phyloP scores from a whole-genome alignment of 257 asterid species.

The Osmanthus fragrans region DNA sequence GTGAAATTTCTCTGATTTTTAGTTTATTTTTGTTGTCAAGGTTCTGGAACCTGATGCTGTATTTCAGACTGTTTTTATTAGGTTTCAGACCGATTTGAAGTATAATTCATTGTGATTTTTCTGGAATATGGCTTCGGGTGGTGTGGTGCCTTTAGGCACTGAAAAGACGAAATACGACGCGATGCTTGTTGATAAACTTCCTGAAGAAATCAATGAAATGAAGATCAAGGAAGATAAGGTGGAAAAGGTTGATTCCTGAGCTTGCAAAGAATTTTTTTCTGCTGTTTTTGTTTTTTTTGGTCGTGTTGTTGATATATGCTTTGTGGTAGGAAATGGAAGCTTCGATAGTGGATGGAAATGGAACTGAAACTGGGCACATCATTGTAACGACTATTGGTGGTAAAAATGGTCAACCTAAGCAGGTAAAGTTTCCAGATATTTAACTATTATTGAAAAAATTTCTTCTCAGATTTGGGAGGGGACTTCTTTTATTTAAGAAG shows the following conservation, averaged over 20 bases:
- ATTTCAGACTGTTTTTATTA: neutral
- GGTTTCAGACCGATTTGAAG: neutral
- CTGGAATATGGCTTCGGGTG: conserved; percentile 50
- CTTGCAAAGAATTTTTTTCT: neutral
- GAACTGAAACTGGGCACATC: conserved; percentile 92
- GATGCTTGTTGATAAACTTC: conserved; percentile 75
- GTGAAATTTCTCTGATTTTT: neutral
- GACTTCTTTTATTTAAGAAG: neutral
- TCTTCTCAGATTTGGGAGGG: neutral
- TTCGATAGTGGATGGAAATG: conserved; percentile 85
- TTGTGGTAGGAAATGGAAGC: conserved; percentile 79
- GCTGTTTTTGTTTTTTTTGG: neutral
- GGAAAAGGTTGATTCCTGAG: conserved; percentile 52
- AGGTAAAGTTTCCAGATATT: conserved; percentile 44
- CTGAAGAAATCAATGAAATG: conserved; percentile 74
- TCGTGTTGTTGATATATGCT: neutral
- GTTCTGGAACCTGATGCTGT: conserved; percentile 20
- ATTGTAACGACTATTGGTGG: conserved; percentile 96
- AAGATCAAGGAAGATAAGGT: conserved; percentile 78
- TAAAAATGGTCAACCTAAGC: conserved; percentile 87
- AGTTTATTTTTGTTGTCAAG: conserved; percentile 14
- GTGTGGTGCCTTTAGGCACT: conserved; percentile 39
- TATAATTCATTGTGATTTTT: neutral
- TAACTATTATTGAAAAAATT: neutral
- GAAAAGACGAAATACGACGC: conserved; percentile 55